A percentile compares a stretch with the other conserved stretches of the same genome.
These are phyloP conservation scores for Exophiala sp. DNA, from an alignment of 2,329 filamentous ascomycete species.

Conservation along the genomic window DNA sequence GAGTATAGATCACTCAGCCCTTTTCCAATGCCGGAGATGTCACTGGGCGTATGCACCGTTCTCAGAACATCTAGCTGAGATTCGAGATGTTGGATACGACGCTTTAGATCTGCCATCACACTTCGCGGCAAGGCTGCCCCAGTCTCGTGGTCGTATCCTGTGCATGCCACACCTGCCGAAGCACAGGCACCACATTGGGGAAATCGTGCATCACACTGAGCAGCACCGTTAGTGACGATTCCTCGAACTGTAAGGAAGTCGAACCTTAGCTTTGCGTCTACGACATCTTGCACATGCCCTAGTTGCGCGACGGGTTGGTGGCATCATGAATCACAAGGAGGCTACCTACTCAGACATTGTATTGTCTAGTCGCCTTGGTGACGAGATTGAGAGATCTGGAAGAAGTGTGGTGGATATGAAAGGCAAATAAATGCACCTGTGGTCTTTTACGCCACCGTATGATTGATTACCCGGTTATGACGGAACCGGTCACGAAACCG, in stretches of 20 bases:
- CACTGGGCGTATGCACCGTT: not conserved
- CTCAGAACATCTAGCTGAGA: not conserved
- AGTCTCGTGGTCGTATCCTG: not conserved
- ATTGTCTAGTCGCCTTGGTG: no score
- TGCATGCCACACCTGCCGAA: not conserved
- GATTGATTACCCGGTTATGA: no score
- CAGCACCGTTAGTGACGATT: no score
- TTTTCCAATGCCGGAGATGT: not conserved
- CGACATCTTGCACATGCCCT: constrained; percentile 1
- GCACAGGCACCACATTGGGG: not conserved
- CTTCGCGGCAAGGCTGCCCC: not conserved
- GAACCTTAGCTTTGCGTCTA: constrained; percentile 9
- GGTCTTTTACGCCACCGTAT: no score
- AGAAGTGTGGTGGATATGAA: no score
- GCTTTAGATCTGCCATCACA: not conserved
- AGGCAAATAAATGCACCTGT: no score
- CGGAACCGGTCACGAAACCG: no score
- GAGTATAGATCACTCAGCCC: not conserved
- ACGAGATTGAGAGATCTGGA: no score
- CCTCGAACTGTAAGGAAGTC: no score
- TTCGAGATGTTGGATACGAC: not conserved
- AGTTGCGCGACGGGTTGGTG: not conserved
- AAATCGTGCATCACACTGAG: not conserved
- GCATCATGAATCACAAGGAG: not conserved
- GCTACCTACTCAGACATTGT: no score